phyloP scores from a whole-genome alignment of 2,329 filamentous ascomycete species.

The Phialocephala subalpina region DNA sequence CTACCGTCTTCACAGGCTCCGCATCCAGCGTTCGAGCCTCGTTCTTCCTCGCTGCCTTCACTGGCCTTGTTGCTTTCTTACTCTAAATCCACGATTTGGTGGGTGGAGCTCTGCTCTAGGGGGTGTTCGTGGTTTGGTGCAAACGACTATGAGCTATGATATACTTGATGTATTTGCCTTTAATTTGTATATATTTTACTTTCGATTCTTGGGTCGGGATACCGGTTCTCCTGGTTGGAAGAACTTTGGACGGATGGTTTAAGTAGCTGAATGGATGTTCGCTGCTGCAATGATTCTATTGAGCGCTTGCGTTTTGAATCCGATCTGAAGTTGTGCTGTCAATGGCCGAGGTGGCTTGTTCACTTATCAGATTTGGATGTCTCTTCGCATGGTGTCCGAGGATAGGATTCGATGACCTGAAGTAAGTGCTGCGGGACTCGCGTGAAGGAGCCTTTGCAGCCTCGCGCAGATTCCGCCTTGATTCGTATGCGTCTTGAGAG shows the following conservation, averaged over 20 bases:
- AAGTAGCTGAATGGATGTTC: constrained; percentile 5
- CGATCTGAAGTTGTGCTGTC: no score
- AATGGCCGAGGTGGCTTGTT: no score
- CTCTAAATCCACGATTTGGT: neutral
- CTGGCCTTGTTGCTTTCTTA: constrained; percentile 10
- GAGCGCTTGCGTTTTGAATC: no score
- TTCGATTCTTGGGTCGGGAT: constrained; percentile 10
- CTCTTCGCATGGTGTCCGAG: no score
- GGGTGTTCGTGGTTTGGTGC: constrained; percentile 5
- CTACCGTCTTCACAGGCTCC: constrained; percentile 12
- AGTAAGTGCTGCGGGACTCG: no score
- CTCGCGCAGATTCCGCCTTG: no score
- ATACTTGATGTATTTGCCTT: constrained; percentile 14
- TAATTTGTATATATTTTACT: constrained; percentile 12
- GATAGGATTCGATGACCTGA: no score
- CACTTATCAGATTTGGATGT: no score
- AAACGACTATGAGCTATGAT: neutral
- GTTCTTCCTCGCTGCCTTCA: neutral
- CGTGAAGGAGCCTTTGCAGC: no score
- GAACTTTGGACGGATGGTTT: neutral
- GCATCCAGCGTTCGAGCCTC: constrained; percentile 10
- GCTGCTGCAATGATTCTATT: neutral
- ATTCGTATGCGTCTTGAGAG: no score
- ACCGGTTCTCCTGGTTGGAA: neutral
- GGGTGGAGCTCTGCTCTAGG: neutral